Conservation (phyloP, 2,329 filamentous ascomycete genomes). For the Fusarium sp. region DNA sequence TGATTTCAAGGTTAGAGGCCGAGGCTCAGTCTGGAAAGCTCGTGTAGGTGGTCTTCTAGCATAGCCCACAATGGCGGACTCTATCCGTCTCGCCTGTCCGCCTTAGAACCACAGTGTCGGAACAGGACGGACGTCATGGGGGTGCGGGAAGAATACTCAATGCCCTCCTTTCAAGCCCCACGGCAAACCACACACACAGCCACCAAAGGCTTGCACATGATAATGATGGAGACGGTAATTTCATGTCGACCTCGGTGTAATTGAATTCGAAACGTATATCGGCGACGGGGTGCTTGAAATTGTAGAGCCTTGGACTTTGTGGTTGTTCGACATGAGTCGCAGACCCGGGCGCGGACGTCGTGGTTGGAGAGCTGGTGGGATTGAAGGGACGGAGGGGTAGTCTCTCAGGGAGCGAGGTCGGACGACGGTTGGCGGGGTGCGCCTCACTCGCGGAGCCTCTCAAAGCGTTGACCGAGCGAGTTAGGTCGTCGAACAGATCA, state of each 20-base stretch:
- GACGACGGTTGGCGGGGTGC: too few relatives aligned
- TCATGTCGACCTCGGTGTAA: not conserved
- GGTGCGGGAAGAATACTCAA: not conserved
- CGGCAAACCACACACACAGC: not conserved
- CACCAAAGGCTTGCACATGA: constrained; percentile 1
- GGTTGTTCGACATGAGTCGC: not conserved
- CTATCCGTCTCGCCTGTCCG: not conserved
- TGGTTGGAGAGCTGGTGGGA: too few relatives aligned
- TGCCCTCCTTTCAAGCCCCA: constrained; percentile 7
- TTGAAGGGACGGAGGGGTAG: too few relatives aligned
- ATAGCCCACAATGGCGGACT: too few relatives aligned
- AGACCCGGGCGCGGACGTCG: too few relatives aligned
- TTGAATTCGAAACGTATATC: not conserved
- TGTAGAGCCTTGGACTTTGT: not conserved
- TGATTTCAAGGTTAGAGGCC: too few relatives aligned
- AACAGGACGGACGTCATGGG: not conserved
- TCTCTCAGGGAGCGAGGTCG: too few relatives aligned
- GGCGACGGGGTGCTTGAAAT: not conserved
- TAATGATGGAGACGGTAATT: not conserved
- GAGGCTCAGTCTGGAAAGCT: not conserved
- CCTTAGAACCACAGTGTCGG: not conserved
- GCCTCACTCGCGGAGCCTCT: too few relatives aligned
- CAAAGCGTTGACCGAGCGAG: too few relatives aligned
- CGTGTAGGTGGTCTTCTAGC: not conserved
- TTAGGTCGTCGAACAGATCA: too few relatives aligned